Evolutionary conservation across 2,329 filamentous ascomycete species (phyloP).

Genomic region (Pseudogymnoascus sp.): DNA sequence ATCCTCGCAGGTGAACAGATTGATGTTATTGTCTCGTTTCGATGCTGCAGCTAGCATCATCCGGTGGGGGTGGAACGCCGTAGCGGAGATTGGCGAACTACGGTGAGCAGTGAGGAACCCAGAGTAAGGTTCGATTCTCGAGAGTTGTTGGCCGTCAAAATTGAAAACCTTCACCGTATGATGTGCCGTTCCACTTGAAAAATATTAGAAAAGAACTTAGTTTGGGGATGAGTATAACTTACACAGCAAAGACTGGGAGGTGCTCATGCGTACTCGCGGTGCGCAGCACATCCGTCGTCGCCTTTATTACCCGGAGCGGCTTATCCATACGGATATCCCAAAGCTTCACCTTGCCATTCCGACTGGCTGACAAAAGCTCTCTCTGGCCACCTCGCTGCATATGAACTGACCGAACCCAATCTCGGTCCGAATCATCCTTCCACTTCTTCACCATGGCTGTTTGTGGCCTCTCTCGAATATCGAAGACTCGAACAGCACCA

Average conservation of each 20-base stretch:
- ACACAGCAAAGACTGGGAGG: slow-evolving; percentile 89
- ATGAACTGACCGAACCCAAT: slow-evolving; percentile 94
- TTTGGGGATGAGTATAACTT: slow-evolving; percentile 36
- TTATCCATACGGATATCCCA: slow-evolving; percentile 92
- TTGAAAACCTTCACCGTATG: slow-evolving; percentile 92
- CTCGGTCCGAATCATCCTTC: slow-evolving; percentile 77
- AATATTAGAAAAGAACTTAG: slow-evolving; percentile 18
- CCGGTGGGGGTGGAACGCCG: slow-evolving; percentile 90
- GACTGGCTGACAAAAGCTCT: slow-evolving; percentile 81
- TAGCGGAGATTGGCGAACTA: slow-evolving; percentile 73
- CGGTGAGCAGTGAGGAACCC: slow-evolving; percentile 78
- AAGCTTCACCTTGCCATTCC: slow-evolving; percentile 86
- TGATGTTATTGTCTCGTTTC: slow-evolving; percentile 81
- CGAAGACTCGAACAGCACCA: slow-evolving; percentile 87
- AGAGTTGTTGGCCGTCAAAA: slow-evolving; percentile 70
- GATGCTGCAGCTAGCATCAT: slow-evolving; percentile 86
- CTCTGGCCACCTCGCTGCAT: slow-evolving; percentile 92
- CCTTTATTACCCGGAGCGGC: slow-evolving; percentile 63
- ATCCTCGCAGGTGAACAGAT: slow-evolving; percentile 68
- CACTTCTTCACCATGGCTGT: slow-evolving; percentile 94
- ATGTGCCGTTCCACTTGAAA: slow-evolving; percentile 68
- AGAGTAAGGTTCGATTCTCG: slow-evolving; percentile 80
- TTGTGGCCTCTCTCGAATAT: slow-evolving; percentile 73
- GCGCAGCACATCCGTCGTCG: slow-evolving; percentile 68
- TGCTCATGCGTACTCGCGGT: slow-evolving; percentile 93